phyloP scores from a whole-genome alignment of 106 monocot species.

The Xerophyta viscosa region DNA sequence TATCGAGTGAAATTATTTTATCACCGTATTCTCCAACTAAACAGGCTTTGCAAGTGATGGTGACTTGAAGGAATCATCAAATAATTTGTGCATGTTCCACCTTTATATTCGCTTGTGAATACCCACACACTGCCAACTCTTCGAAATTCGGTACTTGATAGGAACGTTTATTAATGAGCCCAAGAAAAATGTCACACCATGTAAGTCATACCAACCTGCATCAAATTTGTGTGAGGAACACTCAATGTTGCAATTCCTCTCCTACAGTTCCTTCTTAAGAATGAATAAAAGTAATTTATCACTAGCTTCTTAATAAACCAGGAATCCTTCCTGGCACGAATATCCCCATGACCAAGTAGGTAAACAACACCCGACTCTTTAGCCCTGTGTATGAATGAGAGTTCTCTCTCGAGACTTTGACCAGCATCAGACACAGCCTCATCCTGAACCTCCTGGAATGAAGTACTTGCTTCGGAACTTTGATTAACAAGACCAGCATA shows the following conservation, averaged over 20 bases:
- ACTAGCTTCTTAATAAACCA: slow-evolving; percentile 96
- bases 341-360: slow-evolving; percentile 82
- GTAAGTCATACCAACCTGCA: slow-evolving; percentile 96
- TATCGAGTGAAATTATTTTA: too few species aligned
- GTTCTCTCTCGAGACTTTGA: slow-evolving; percentile 68
- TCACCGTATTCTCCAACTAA: too few species aligned
- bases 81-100: too few species aligned
- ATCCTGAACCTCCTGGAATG: slow-evolving; percentile 24
- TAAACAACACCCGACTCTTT: slow-evolving; percentile 86
- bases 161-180: too few species aligned
- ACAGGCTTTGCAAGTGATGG: too few species aligned
- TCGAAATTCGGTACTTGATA: too few species aligned
- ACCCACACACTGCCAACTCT: too few species aligned
- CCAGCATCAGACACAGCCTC: slow-evolving; percentile 24
- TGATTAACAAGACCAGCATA: slow-evolving; percentile 15
- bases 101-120: too few species aligned
- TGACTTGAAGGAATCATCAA: too few species aligned
- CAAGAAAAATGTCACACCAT: too few species aligned
- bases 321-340: slow-evolving; percentile 95
- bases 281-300: slow-evolving; percentile 96
- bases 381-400: slow-evolving; percentile 67
- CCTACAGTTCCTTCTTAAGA: slow-evolving; percentile 89
- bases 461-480: slow-evolving; percentile 39
- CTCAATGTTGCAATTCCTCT: slow-evolving; percentile 71
- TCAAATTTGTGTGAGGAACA: slow-evolving; percentile 78